Evolutionary conservation across 495 filamentous ascomycete species (phyloP).

Genomic region (Talaromyces wortmannii): DNA sequence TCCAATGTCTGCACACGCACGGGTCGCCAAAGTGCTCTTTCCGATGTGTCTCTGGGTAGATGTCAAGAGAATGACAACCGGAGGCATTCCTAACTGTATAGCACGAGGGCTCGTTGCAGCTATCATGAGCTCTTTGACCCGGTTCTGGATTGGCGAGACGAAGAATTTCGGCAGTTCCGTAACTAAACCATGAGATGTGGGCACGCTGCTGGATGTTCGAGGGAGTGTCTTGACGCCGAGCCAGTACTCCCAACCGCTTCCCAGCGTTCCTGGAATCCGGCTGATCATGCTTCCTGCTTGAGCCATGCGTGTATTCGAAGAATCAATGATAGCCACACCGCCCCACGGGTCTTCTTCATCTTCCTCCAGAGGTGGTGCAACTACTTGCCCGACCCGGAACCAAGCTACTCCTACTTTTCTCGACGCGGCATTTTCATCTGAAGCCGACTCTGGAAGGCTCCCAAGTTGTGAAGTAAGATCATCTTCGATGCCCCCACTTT

Average conservation of each 20-base stretch:
- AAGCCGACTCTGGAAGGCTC: conserved; percentile 15
- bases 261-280: conserved; percentile 64
- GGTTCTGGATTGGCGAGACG: conserved; percentile 61
- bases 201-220: conserved; percentile 22
- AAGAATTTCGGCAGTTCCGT: conserved; percentile 42
- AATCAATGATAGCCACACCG: conserved; percentile 74
- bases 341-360: conserved; percentile 70
- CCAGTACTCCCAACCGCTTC: conserved; percentile 81
- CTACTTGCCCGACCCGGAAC: conserved; percentile 78
- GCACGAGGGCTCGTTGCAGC: conserved; percentile 85
- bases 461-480: conserved; percentile 49
- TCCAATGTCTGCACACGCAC: conserved; percentile 82
- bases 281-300: conserved; percentile 78
- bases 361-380: conserved; percentile 43
- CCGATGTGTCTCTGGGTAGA: conserved; percentile 91
- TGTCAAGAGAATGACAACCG: conserved; percentile 76
- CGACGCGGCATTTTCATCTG: conserved; percentile 12
- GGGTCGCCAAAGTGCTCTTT: conserved; percentile 66
- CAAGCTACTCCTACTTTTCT: conserved; percentile 65
- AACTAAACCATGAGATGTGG: conserved; percentile 35
- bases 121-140: conserved; percentile 77
- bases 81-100: conserved; percentile 77
- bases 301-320: conserved; percentile 75
- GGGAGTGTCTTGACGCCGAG: conserved; percentile 61
- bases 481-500: conserved; percentile 55